Evolutionary conservation across 1,284 basidiomycete species (phyloP).

Genomic region (Paramarasmius palmivorus): DNA sequence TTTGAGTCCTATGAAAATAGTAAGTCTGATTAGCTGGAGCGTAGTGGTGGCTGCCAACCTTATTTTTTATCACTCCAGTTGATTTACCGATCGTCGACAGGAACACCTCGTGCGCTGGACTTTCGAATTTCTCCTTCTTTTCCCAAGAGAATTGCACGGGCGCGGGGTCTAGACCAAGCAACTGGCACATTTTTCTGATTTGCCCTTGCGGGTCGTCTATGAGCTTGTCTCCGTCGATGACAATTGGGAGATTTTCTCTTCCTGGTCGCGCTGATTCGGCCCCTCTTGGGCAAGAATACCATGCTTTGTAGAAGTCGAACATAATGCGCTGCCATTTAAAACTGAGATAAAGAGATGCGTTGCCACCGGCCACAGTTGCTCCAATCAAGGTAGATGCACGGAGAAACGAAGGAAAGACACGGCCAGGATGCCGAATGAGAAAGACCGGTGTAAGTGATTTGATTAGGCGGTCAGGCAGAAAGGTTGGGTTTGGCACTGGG

Average conservation of each 20-base stretch:
- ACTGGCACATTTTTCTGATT: background rate
- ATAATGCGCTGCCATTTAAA: constrained; percentile 1
- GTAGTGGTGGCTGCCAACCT: background rate
- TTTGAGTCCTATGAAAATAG: background rate
- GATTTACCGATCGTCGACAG: background rate
- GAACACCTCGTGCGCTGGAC: background rate
- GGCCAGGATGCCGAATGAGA: background rate
- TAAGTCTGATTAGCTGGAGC: too few species aligned
- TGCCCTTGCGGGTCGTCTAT: background rate
- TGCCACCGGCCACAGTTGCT: background rate
- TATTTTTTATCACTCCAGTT: background rate
- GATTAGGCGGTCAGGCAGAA: background rate
- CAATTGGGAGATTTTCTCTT: background rate
- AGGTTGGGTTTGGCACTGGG: background rate
- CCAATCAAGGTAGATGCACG: background rate
- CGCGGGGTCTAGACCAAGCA: background rate
- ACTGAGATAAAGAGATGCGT: background rate
- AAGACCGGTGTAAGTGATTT: background rate
- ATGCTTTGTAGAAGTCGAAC: background rate
- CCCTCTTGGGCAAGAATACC: background rate
- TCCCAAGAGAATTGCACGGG: background rate
- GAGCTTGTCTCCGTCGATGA: background rate
- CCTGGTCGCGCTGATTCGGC: too few species aligned
- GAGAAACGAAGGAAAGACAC: background rate
- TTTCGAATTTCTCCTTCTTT: background rate